Evolutionary conservation across 495 filamentous ascomycete species (phyloP).

Genomic region (Penicillium cataractarum): DNA sequence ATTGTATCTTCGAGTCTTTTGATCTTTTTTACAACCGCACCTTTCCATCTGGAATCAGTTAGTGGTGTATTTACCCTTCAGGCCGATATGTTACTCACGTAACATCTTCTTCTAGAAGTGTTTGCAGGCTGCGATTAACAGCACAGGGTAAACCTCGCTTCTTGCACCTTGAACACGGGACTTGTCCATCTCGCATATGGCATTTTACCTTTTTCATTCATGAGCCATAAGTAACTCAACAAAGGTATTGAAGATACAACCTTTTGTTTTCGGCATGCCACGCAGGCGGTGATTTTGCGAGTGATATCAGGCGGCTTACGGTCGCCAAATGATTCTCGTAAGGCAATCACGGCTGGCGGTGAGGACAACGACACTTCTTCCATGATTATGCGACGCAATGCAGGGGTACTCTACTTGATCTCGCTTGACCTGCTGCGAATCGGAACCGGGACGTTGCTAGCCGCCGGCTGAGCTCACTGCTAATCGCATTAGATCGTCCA

Average conservation of each 20-base stretch:
- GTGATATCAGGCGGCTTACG: constrained; percentile 41
- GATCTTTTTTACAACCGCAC: constrained; percentile 28
- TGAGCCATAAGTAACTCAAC: not conserved
- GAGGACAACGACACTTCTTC: constrained; percentile 26
- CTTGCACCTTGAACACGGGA: constrained; percentile 36
- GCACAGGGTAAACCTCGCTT: constrained; percentile 36
- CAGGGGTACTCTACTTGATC: not conserved
- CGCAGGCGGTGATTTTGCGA: constrained; percentile 45
- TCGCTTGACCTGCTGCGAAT: not conserved
- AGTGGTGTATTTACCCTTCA: not conserved
- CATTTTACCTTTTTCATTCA: constrained; percentile 41
- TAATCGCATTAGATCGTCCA: not conserved
- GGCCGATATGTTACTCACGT: constrained; percentile 22
- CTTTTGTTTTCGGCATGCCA: constrained; percentile 46
- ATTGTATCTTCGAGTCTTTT: constrained; percentile 31
- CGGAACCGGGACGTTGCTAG: not conserved
- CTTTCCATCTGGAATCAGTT: constrained; percentile 35
- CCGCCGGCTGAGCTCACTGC: not conserved
- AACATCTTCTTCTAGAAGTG: constrained; percentile 39
- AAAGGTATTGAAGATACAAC: constrained; percentile 12
- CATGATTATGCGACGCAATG: not conserved
- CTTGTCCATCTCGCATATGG: constrained; percentile 42
- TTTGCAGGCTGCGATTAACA: constrained; percentile 42
- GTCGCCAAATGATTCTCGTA: constrained; percentile 41
- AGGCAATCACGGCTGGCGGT: constrained; percentile 26